phyloP scores from a whole-genome alignment of 306 rosid species.

The Pyrus betulifolia region DNA sequence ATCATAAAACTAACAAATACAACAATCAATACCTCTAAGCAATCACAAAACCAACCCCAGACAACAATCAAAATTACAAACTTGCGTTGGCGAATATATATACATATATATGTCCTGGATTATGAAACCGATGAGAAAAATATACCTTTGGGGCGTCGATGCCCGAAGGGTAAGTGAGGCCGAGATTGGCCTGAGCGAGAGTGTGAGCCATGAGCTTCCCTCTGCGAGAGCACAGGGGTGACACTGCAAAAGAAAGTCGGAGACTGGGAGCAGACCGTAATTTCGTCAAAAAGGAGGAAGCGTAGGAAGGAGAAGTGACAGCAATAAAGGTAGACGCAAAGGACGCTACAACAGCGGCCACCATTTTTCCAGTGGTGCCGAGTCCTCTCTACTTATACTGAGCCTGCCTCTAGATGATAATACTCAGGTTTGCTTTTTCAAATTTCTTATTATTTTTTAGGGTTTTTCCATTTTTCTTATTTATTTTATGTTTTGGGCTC shows the following conservation, averaged over 20 bases:
- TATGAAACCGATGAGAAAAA: neutral
- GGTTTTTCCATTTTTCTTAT: neutral
- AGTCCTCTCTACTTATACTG: constrained; percentile 42
- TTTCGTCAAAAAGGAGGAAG: constrained; percentile 32
- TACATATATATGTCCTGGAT: neutral
- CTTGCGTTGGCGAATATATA: neutral
- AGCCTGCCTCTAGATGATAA: constrained; percentile 6
- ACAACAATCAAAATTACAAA: neutral
- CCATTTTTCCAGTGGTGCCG: constrained; percentile 34
- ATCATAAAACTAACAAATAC: neutral
- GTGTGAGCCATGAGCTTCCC: constrained; percentile 69
- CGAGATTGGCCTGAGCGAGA: constrained; percentile 67
- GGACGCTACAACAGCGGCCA: constrained; percentile 47
- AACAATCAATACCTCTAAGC: neutral
- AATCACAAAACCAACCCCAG: neutral
- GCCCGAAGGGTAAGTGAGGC: constrained; percentile 69
- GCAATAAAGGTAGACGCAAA: constrained; percentile 25
- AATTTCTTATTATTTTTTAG: neutral
- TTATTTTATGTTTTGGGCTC: neutral
- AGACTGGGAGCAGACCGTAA: constrained; percentile 17
- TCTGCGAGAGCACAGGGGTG: constrained; percentile 30
- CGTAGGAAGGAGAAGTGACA: constrained; percentile 23
- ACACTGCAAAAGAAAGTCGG: constrained; percentile 29
- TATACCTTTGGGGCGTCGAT: constrained; percentile 55
- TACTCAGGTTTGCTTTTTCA: neutral